A percentile compares a stretch with the other conserved stretches of the same genome.
phyloP scores from a whole-genome alignment of 768 basidiomycete species.

The Coprinopsis marcescibilis region DNA sequence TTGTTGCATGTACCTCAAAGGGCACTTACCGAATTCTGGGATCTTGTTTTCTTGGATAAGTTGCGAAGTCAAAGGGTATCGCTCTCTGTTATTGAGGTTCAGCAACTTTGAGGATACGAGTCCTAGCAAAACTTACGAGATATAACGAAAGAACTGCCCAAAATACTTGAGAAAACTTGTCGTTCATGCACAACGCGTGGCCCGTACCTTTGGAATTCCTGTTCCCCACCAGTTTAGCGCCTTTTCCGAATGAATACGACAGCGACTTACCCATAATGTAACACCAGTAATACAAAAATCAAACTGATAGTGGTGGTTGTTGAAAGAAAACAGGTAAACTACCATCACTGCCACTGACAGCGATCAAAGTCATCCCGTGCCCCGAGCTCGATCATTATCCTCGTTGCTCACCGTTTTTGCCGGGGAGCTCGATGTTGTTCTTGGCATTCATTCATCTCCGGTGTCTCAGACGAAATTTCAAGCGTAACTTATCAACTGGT shows the following conservation, averaged over 20 bases:
- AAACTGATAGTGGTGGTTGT: slow-evolving; percentile 10
- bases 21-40: slow-evolving; percentile 82
- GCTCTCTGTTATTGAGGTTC: slow-evolving; percentile 53
- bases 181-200: slow-evolving; percentile 14
- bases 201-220: slow-evolving; percentile 62
- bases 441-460: no score
- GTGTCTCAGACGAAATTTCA: no score
- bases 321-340: neutral
- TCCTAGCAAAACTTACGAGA: slow-evolving; percentile 56
- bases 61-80: slow-evolving; percentile 97
- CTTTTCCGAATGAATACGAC: neutral
- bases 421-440: no score
- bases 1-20: neutral
- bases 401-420: no score
- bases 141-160: slow-evolving; percentile 91
- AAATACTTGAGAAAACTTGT: slow-evolving; percentile 1
- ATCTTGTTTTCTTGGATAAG: slow-evolving; percentile 98
- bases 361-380: neutral
- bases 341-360: slow-evolving; percentile 5
- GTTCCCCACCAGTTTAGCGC: neutral
- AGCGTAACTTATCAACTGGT: no score
- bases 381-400: neutral
- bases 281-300: slow-evolving; percentile 1
- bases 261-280: slow-evolving; percentile 12
- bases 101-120: neutral